Evolutionary conservation across 305 asterid genomes (phyloP).

Genomic region (Ajuga reptans): DNA sequence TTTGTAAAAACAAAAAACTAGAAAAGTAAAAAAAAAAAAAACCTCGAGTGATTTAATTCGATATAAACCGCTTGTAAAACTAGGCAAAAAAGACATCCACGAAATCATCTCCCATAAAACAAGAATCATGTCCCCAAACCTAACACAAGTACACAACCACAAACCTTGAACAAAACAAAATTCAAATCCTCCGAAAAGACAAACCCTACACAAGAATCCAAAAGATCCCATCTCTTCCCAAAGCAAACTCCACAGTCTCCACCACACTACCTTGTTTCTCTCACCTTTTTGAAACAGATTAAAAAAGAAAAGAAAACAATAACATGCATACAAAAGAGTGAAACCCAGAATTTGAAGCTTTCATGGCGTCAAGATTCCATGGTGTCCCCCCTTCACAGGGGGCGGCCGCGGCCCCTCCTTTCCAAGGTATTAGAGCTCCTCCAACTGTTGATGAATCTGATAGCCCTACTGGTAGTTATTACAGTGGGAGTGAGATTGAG

Average conservation of each 20-base stretch:
- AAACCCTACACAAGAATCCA: slow-evolving; percentile 23
- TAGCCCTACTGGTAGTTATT: slow-evolving; percentile 35
- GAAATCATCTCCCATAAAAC: neutral
- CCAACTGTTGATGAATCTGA: slow-evolving; percentile 77
- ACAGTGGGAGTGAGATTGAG: slow-evolving; percentile 43
- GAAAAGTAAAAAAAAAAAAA: no score
- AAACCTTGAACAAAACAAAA: slow-evolving; percentile 24
- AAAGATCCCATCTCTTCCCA: slow-evolving; percentile 25
- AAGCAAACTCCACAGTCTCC: slow-evolving; percentile 4
- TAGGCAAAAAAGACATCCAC: slow-evolving; percentile 17
- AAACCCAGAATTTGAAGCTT: slow-evolving; percentile 17
- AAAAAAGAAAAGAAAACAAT: neutral
- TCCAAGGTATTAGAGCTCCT: slow-evolving; percentile 87
- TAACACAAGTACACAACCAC: slow-evolving; percentile 29
- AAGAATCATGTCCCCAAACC: slow-evolving; percentile 18
- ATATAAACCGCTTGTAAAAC: slow-evolving; percentile 4
- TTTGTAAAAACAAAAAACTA: no score
- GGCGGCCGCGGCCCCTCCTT: slow-evolving; percentile 39
- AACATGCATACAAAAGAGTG: slow-evolving; percentile 18
- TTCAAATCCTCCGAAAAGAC: slow-evolving; percentile 23
- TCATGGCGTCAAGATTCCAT: slow-evolving; percentile 41
- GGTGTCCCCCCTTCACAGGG: slow-evolving; percentile 52
- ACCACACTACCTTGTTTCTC: slow-evolving; percentile 1
- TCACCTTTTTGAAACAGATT: slow-evolving; percentile 5
- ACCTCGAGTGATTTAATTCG: neutral